Conservation (phyloP, 208 protist species). For the Leishmania major region DNA sequence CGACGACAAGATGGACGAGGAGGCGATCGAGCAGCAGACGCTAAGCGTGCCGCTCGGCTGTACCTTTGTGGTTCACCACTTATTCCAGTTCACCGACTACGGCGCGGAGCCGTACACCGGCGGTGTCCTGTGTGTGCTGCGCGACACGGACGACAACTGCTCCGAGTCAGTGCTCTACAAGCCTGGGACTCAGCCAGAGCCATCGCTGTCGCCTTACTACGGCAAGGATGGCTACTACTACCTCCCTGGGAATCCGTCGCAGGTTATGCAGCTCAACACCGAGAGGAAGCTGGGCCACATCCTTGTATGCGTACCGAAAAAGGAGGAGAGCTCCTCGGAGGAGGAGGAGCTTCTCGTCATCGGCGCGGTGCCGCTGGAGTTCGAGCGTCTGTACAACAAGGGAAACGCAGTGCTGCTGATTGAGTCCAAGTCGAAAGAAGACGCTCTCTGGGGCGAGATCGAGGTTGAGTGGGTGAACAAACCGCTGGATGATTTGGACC, state of each 20-base stretch:
- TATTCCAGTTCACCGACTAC: conserved; percentile 92
- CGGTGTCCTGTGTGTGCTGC: conserved; percentile 85
- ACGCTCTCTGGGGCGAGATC: conserved; percentile 89
- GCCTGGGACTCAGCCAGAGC: conserved; percentile 42
- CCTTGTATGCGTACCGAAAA: conserved; percentile 83
- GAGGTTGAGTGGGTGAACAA: conserved; percentile 80
- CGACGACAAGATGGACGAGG: conserved; percentile 58
- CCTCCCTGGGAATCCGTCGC: conserved; percentile 73
- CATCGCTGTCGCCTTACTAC: conserved; percentile 83
- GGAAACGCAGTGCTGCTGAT: conserved; percentile 84
- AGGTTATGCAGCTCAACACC: conserved; percentile 88
- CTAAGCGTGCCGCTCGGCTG: conserved; percentile 75
- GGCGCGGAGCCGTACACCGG: conserved; percentile 63
- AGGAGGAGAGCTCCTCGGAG: conserved; percentile 45
- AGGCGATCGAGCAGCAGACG: conserved; percentile 57
- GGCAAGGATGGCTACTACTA: conserved; percentile 85
- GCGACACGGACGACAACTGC: conserved; percentile 90
- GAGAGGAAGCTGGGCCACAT: conserved; percentile 89
- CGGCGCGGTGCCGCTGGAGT: conserved; percentile 86
- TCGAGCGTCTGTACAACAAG: conserved; percentile 79
- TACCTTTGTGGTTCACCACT: conserved; percentile 74
- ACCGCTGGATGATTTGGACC: conserved; percentile 38
- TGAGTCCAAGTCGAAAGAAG: conserved; percentile 87
- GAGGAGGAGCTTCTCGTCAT: conserved; percentile 89
- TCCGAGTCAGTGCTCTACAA: conserved; percentile 81